Conservation (phyloP, 2,329 filamentous ascomycete species). For the Alternaria gaisen region DNA sequence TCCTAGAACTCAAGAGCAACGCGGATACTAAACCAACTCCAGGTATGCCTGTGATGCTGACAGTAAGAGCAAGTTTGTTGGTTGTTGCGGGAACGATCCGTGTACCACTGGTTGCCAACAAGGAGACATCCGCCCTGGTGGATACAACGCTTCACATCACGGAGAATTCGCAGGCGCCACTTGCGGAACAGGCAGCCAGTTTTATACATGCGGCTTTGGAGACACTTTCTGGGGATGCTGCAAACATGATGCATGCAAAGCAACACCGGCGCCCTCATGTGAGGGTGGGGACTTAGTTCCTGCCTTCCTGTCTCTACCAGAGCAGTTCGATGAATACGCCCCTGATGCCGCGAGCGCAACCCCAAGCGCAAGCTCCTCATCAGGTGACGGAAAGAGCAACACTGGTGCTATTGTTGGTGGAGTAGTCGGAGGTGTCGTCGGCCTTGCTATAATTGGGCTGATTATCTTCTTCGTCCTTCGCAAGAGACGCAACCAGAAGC, state of each 20-base stretch:
- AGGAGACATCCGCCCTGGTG: slow-evolving; percentile 43
- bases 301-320: slow-evolving; percentile 35
- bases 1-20: not conserved
- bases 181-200: slow-evolving; percentile 41
- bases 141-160: slow-evolving; percentile 45
- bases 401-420: slow-evolving; percentile 41
- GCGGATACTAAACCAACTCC: slow-evolving; percentile 18
- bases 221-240: slow-evolving; percentile 33
- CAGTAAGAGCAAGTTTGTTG: slow-evolving; percentile 49
- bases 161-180: slow-evolving; percentile 44
- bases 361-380: not conserved
- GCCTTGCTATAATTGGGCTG: slow-evolving; percentile 33
- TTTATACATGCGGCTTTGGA: slow-evolving; percentile 48
- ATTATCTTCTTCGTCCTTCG: slow-evolving; percentile 36
- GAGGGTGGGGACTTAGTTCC: slow-evolving; percentile 34
- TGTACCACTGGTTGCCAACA: slow-evolving; percentile 50
- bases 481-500: slow-evolving; percentile 21
- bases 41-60: slow-evolving; percentile 37
- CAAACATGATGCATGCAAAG: slow-evolving; percentile 46
- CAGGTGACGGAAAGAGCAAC: slow-evolving; percentile 14
- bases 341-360: not conserved
- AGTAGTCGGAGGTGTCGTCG: slow-evolving; percentile 38
- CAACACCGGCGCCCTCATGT: slow-evolving; percentile 34
- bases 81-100: slow-evolving; percentile 52
- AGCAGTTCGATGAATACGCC: slow-evolving; percentile 29